Evolutionary conservation across 2,329 filamentous ascomycete species (phyloP), one percentile per base, ranked within the genome.

Genomic region (Leptodontidium sp.): DNA sequence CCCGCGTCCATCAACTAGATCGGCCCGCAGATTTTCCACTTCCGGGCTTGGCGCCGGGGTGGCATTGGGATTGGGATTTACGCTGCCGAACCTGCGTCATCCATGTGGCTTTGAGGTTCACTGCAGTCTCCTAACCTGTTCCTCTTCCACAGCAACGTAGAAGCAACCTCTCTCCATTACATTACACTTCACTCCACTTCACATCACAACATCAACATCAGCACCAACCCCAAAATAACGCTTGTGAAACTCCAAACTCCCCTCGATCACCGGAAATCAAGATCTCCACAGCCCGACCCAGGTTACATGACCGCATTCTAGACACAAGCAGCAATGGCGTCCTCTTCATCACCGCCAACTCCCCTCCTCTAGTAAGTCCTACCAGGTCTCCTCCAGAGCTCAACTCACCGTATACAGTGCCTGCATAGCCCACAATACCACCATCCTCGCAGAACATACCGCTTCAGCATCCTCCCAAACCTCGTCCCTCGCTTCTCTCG

Each of bases 401-500:
- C 57, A 24, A 52, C 66, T 71, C 38, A 72, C 61, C 58, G 61
- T 43, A 43, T 21, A 9, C 59, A 97, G 94, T 83, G 91, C 93
- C 75, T 98, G 96, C 84, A 96, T 99, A 81, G 94, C 96, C 62
- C 90, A 98, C 83, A 91, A 96, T 78, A 93, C 89, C 66, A 98
- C 94, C 57, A 97, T 99, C 82, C 90, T 99, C 70, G 84, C 93
- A 77, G 96, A 99, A 83, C 95, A 97, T 84, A 97, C 93, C 61
- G 90, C 93, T 43, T 93, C 93, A 1, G 92, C 94, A 70, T 90
- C 92, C 11, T 93, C 91, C 52, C 90, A 93, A 74, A 92, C 93
- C 67, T 94, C 93, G 4, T 94, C 91, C 14, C 91, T 98, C 76
- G 93, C 95, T 74, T 96, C 94, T 55, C 86, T 98, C 76, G 94